Conservation (phyloP, 2,329 filamentous ascomycete genomes). For the Diaporthe nobilis region DNA sequence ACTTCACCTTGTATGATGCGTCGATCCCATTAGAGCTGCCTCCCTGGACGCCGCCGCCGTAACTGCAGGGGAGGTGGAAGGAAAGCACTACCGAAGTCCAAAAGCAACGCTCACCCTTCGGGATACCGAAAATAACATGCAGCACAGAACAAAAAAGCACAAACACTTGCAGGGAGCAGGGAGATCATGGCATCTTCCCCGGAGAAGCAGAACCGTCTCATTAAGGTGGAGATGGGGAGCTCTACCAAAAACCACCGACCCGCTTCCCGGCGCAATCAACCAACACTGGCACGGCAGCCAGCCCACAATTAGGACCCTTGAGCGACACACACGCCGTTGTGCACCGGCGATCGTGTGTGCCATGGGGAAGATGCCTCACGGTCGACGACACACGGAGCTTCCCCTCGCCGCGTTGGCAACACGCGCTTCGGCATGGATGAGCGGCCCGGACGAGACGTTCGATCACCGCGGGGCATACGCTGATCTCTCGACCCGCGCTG, state of each 20-base stretch:
- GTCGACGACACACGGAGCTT: slow-evolving; percentile 9
- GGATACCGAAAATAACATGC: not conserved
- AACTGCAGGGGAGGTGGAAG: not conserved
- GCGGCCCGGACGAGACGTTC: slow-evolving; percentile 21
- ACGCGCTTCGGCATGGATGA: slow-evolving; percentile 21
- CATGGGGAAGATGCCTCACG: not conserved
- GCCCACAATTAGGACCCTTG: not conserved
- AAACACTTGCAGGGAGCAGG: not conserved
- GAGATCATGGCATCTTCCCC: not conserved
- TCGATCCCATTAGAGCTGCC: not conserved
- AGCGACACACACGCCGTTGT: not conserved
- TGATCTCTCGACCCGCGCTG: slow-evolving; percentile 16
- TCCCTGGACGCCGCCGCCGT: not conserved
- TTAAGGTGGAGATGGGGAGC: slow-evolving; percentile 6
- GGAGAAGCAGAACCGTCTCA: slow-evolving; percentile 1
- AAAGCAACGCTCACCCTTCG: not conserved
- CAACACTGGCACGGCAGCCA: not conserved
- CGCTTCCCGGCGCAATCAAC: not conserved
- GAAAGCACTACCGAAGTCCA: not conserved
- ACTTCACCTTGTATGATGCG: not conserved
- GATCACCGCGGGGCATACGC: slow-evolving; percentile 15
- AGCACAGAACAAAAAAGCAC: not conserved
- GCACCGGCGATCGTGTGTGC: not conserved
- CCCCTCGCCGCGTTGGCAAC: slow-evolving; percentile 22
- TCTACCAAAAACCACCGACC: not conserved